These are phyloP conservation scores for Colletotrichum sidae DNA, from an alignment of 2,329 filamentous ascomycete species.

Conservation along the genomic window DNA sequence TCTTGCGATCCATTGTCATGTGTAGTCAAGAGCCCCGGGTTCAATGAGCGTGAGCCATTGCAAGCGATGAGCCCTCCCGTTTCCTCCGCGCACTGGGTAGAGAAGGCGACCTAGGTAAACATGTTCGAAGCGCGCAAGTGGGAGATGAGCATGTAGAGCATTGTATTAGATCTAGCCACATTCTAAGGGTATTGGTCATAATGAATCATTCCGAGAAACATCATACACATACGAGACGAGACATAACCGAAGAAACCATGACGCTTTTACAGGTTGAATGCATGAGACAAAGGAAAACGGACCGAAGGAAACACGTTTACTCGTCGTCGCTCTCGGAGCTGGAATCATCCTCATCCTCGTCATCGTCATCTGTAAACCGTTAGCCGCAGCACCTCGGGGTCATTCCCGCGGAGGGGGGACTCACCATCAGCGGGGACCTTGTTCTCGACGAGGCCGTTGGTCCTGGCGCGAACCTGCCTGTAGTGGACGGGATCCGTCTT, in stretches of 20 bases:
- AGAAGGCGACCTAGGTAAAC: too few relatives aligned
- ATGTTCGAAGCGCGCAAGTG: background rate
- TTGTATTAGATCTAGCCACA: conserved; percentile 30
- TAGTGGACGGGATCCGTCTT: conserved; percentile 34
- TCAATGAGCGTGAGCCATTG: too few relatives aligned
- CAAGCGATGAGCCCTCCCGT: too few relatives aligned
- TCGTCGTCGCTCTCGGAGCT: conserved; percentile 36
- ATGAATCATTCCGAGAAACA: conserved; percentile 28
- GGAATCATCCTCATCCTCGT: conserved; percentile 30
- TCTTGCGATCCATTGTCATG: too few relatives aligned
- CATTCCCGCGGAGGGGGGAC: background rate
- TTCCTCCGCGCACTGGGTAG: too few relatives aligned
- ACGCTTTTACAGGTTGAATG: conserved; percentile 14
- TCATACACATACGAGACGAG: conserved; percentile 22
- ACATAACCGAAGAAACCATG: conserved; percentile 12
- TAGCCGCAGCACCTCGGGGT: background rate
- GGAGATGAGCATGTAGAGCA: background rate
- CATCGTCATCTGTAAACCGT: conserved; percentile 16
- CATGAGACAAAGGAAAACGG: background rate
- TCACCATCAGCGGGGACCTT: conserved; percentile 31
- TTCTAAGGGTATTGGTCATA: conserved; percentile 36
- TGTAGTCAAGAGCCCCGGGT: too few relatives aligned
- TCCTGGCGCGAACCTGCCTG: conserved; percentile 28
- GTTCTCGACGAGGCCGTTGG: conserved; percentile 16
- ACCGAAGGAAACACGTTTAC: background rate